Conservation (phyloP, 2,329 filamentous ascomycete genomes). For the Aureobasidium leucospermi region DNA sequence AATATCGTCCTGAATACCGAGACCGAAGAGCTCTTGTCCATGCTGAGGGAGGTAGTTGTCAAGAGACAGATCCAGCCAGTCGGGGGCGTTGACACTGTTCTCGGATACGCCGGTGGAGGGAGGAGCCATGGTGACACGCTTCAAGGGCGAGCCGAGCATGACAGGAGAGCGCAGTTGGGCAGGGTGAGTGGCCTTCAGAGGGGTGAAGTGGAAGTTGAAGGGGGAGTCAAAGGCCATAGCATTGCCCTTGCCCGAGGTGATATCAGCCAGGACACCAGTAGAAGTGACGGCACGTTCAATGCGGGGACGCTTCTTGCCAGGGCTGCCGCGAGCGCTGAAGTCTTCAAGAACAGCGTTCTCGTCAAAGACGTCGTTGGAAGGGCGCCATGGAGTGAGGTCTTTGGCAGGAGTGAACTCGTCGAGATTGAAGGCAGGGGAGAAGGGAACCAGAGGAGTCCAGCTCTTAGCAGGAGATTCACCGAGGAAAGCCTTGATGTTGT, state of each 20-base stretch:
- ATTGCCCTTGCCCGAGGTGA: slow-evolving; percentile 41
- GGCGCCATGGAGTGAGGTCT: slow-evolving; percentile 1
- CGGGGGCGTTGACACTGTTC: slow-evolving; percentile 12
- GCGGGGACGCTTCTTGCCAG: slow-evolving; percentile 58
- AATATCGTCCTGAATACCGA: slow-evolving; percentile 53
- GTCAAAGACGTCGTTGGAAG: slow-evolving; percentile 9
- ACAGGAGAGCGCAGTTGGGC: slow-evolving; percentile 20
- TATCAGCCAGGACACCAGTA: slow-evolving; percentile 54
- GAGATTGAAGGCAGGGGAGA: slow-evolving; percentile 61
- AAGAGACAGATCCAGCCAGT: slow-evolving; percentile 20
- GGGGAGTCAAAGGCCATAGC: slow-evolving; percentile 20
- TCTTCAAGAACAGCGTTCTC: slow-evolving; percentile 23
- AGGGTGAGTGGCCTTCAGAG: slow-evolving; percentile 22
- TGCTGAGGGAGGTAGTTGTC: slow-evolving; percentile 22
- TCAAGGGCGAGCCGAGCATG: slow-evolving; percentile 27
- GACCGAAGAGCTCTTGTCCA: slow-evolving; percentile 47
- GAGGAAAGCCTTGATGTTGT: slow-evolving; percentile 72
- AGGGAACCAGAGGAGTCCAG: slow-evolving; percentile 47
- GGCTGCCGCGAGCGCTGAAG: slow-evolving; percentile 52
- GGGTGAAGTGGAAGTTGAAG: slow-evolving; percentile 25
- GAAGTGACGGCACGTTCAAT: slow-evolving; percentile 57
- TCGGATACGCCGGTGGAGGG: slow-evolving; percentile 11
- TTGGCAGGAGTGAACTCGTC: slow-evolving; percentile 15
- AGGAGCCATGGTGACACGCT: slow-evolving; percentile 18
- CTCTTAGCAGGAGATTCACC: slow-evolving; percentile 62